phyloP scores from a whole-genome alignment of 306 rosid genomes.

The Rosa chinensis region DNA sequence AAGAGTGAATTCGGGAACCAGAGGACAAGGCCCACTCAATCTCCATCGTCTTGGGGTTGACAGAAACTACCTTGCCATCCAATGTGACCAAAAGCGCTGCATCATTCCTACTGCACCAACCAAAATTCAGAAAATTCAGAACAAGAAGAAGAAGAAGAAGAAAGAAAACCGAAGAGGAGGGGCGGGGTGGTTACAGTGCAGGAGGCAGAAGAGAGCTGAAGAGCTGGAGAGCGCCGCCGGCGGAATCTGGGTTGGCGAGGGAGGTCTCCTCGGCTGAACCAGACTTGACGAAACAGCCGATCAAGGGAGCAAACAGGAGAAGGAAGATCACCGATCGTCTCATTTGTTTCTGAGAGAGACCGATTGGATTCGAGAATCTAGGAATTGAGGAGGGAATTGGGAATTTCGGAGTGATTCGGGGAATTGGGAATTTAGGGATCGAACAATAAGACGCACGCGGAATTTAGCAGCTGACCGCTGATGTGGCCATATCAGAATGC shows the following conservation, averaged over 20 bases:
- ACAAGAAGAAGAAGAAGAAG: background rate
- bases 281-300: background rate
- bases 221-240: background rate
- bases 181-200: constrained; percentile 12
- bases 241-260: constrained; percentile 7
- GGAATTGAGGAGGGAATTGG: background rate
- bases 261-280: constrained; percentile 11
- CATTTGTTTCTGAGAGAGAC: constrained; percentile 8
- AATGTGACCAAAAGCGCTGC: constrained; percentile 15
- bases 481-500: too few species aligned
- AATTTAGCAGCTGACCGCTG: too few species aligned
- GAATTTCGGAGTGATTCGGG: background rate
- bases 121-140: background rate
- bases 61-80: constrained; percentile 19
- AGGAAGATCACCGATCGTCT: constrained; percentile 20
- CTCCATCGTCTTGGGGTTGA: constrained; percentile 7
- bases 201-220: constrained; percentile 29
- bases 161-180: background rate
- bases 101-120: constrained; percentile 20
- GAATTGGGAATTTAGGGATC: too few species aligned
- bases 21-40: constrained; percentile 25
- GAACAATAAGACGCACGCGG: too few species aligned
- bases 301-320: constrained; percentile 18
- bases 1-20: constrained; percentile 22
- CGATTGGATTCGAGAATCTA: background rate